Evolutionary conservation across 495 filamentous ascomycete genomes (phyloP).

Genomic region (Immersiella caudata): DNA sequence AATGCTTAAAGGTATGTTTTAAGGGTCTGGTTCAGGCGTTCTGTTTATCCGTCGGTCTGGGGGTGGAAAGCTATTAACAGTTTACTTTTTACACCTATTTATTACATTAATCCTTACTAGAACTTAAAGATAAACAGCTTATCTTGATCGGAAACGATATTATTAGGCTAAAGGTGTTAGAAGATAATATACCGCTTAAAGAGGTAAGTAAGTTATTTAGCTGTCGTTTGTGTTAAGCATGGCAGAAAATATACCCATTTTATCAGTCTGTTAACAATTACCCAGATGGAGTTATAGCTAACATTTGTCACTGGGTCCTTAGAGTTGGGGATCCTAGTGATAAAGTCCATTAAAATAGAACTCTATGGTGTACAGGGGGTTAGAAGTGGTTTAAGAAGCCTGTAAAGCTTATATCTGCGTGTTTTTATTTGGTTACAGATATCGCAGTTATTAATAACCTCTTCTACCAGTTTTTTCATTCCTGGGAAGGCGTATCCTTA

Average conservation of each 20-base stretch:
- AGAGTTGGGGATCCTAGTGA: not conserved
- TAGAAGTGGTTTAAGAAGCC: conserved; percentile 1
- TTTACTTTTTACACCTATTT: not conserved
- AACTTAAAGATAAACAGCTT: conserved; percentile 6
- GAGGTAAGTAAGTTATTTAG: conserved; percentile 2
- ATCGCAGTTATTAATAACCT: not conserved
- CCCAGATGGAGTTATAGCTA: not conserved
- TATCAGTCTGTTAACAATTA: not conserved
- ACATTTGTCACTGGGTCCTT: not conserved
- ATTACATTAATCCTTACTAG: not conserved
- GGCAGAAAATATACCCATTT: conserved; percentile 7
- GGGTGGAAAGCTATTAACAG: conserved; percentile 37
- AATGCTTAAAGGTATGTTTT: conserved; percentile 11
- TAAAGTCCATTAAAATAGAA: conserved; percentile 4
- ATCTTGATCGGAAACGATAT: conserved; percentile 3
- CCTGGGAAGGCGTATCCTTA: not conserved
- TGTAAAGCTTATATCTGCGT: not conserved
- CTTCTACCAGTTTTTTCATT: not conserved
- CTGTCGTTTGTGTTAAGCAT: not conserved
- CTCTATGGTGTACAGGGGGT: not conserved
- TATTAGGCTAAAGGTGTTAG: not conserved
- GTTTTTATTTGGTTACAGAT: not conserved
- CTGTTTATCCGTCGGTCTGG: conserved; percentile 13
- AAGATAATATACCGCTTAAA: not conserved
- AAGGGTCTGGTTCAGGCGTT: conserved; percentile 25